Conservation (phyloP, 2,329 filamentous ascomycete species). For the Alternaria rosae region DNA sequence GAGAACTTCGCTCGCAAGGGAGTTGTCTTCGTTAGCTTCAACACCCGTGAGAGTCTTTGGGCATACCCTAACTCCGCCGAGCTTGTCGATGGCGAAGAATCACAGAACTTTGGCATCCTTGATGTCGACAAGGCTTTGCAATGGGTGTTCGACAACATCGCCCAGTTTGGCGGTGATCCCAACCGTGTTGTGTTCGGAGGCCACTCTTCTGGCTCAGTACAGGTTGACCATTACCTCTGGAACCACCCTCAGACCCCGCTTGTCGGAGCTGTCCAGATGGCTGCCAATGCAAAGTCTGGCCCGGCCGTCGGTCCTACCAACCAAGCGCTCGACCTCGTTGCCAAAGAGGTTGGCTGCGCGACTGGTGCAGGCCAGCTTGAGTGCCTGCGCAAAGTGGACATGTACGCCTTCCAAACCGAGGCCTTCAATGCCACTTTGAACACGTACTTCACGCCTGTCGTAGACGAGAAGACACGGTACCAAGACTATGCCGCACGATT, state of each 20-base stretch:
- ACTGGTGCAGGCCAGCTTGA: constrained; percentile 27
- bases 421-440: constrained; percentile 36
- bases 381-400: constrained; percentile 30
- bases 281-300: constrained; percentile 35
- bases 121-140: constrained; percentile 49
- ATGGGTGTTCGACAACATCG: constrained; percentile 49
- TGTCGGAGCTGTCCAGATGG: constrained; percentile 33
- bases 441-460: constrained; percentile 32
- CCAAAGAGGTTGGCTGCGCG: constrained; percentile 31
- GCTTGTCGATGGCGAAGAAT: constrained; percentile 25
- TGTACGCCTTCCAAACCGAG: constrained; percentile 33
- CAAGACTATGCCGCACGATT: constrained; percentile 32
- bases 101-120: constrained; percentile 47
- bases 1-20: constrained; percentile 46
- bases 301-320: constrained; percentile 30
- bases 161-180: constrained; percentile 52
- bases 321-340: constrained; percentile 33
- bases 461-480: constrained; percentile 33
- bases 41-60: constrained; percentile 46
- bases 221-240: constrained; percentile 36
- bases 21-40: constrained; percentile 36
- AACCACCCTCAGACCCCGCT: constrained; percentile 33
- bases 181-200: constrained; percentile 55
- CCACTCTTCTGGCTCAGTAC: constrained; percentile 36
- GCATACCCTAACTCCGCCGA: constrained; percentile 54